Evolutionary conservation across 2,329 filamentous ascomycete species (phyloP).

Genomic region (Aspergillus amoenus): DNA sequence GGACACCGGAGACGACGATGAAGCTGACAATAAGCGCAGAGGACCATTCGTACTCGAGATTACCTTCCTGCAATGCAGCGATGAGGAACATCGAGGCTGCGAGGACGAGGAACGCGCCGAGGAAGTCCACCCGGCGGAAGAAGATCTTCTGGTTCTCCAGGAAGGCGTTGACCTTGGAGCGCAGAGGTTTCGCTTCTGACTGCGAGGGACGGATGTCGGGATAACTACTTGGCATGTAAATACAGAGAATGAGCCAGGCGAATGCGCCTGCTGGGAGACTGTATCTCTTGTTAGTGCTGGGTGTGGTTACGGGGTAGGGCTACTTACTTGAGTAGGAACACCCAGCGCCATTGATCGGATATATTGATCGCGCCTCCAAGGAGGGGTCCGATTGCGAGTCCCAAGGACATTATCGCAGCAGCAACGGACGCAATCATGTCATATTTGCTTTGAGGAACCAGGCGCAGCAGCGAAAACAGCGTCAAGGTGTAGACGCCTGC

Average conservation of each 20-base stretch:
- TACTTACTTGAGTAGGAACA: slow-evolving; percentile 61
- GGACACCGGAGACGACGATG: slow-evolving; percentile 33
- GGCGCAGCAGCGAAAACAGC: slow-evolving; percentile 58
- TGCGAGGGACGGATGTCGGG: neutral
- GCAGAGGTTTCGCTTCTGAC: neutral
- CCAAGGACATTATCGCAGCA: slow-evolving; percentile 53
- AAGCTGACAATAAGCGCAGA: slow-evolving; percentile 53
- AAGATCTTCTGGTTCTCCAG: neutral
- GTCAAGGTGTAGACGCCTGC: slow-evolving; percentile 62
- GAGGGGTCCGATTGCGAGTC: slow-evolving; percentile 54
- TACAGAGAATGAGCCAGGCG: neutral
- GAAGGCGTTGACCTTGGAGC: neutral
- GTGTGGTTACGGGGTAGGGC: neutral
- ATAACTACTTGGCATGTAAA: neutral
- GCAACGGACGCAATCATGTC: slow-evolving; percentile 57
- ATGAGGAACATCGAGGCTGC: slow-evolving; percentile 51
- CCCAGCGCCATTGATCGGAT: slow-evolving; percentile 57
- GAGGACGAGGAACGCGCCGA: slow-evolving; percentile 54
- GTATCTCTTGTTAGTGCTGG: neutral
- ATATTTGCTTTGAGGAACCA: slow-evolving; percentile 51
- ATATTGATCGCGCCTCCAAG: slow-evolving; percentile 58
- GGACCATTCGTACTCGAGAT: slow-evolving; percentile 53
- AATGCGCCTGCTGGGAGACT: slow-evolving; percentile 18
- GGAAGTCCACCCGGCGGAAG: slow-evolving; percentile 45
- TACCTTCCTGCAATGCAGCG: slow-evolving; percentile 55